These are phyloP conservation scores for Amphibolis antarctica DNA, from an alignment of 106 monocot species.

Conservation along the genomic window DNA sequence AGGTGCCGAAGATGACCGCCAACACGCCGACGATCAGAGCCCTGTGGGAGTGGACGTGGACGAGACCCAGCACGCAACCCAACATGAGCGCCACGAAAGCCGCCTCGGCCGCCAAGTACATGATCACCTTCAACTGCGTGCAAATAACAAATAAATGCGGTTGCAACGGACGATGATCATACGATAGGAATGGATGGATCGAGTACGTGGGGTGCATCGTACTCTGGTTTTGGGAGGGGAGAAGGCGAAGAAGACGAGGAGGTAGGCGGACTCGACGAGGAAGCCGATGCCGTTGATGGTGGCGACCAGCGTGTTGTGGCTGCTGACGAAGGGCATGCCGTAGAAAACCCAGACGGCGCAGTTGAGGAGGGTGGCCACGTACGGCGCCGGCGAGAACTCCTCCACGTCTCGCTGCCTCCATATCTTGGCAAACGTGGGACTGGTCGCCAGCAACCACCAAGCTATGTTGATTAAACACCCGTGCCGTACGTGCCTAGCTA, in stretches of 20 bases:
- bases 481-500: too few species aligned
- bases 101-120: slow-evolving; percentile 21
- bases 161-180: too few species aligned
- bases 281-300: slow-evolving; percentile 52
- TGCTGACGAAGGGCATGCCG: slow-evolving; percentile 35
- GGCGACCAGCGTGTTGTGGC: slow-evolving; percentile 38
- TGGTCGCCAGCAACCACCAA: not conserved
- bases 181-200: too few species aligned
- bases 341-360: slow-evolving; percentile 58
- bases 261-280: slow-evolving; percentile 31
- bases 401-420: slow-evolving; percentile 36
- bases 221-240: slow-evolving; percentile 14
- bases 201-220: too few species aligned
- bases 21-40: slow-evolving; percentile 35
- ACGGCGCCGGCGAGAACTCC: slow-evolving; percentile 41
- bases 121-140: slow-evolving; percentile 27
- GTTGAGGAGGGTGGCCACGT: slow-evolving; percentile 47
- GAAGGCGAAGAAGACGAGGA: slow-evolving; percentile 38
- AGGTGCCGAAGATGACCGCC: slow-evolving; percentile 32
- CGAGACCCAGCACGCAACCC: slow-evolving; percentile 12
- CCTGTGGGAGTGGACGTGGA: slow-evolving; percentile 26
- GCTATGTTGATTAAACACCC: too few species aligned
- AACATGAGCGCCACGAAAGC: slow-evolving; percentile 36
- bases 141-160: not conserved
- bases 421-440: slow-evolving; percentile 46